phyloP scores from a whole-genome alignment of 345 rosid species.

The Eucalyptus viminalis region DNA sequence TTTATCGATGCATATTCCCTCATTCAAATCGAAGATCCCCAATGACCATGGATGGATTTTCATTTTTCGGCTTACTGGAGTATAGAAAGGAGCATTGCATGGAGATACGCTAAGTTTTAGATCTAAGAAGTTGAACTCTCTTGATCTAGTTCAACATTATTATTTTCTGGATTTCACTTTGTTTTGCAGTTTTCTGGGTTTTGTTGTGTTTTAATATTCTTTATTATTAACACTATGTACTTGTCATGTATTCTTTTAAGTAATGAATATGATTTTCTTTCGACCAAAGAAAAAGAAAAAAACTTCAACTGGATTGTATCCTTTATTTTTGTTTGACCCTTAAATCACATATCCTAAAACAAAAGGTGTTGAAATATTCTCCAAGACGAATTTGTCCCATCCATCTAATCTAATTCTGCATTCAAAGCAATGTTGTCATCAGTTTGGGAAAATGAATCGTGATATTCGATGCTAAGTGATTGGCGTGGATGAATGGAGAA shows the following conservation, averaged over 20 bases:
- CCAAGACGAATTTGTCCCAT: neutral
- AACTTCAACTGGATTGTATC: neutral
- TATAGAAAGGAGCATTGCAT: neutral
- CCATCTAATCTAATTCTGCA: neutral
- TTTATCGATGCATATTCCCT: neutral
- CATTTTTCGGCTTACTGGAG: neutral
- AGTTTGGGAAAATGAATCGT: neutral
- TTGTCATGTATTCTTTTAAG: neutral
- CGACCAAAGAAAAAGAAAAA: neutral
- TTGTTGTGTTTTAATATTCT: neutral
- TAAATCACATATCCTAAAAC: neutral
- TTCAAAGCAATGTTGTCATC: neutral
- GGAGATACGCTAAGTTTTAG: neutral
- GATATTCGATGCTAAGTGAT: neutral
- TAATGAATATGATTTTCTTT: neutral
- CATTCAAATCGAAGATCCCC: neutral
- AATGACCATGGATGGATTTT: neutral
- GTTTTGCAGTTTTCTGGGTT: neutral
- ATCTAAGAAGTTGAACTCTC: neutral
- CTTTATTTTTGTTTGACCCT: neutral
- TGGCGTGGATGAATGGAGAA: neutral
- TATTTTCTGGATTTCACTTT: neutral
- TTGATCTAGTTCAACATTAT: neutral
- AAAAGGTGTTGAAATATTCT: neutral
- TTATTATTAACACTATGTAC: neutral